Conservation (phyloP, 2,329 filamentous ascomycete species). For the Tolypocladium amazonense region DNA sequence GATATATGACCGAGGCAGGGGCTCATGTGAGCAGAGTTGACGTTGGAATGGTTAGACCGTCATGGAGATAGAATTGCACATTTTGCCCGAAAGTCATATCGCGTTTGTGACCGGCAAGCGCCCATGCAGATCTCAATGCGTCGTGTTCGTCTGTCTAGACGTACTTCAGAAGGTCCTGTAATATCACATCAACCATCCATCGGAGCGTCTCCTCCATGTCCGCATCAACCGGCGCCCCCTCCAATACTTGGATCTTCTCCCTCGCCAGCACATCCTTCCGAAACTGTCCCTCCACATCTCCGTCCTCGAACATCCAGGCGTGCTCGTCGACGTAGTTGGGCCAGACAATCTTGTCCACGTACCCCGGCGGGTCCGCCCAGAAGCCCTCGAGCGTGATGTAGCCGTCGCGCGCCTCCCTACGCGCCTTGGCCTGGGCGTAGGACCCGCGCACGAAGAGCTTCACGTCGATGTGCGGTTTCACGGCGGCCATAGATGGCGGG, state of each 20-base stretch:
- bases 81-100: background rate
- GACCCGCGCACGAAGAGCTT: conserved; percentile 68
- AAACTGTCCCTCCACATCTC: conserved; percentile 52
- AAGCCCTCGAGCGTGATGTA: conserved; percentile 83
- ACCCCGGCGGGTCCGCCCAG: conserved; percentile 89
- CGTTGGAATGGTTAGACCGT: no score
- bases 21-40: background rate
- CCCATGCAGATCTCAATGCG: conserved; percentile 3
- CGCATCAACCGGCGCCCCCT: conserved; percentile 33
- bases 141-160: conserved; percentile 1
- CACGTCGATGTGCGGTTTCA: conserved; percentile 57
- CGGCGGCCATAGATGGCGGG: conserved; percentile 40
- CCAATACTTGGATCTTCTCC: conserved; percentile 38
- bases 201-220: conserved; percentile 52
- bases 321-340: conserved; percentile 83
- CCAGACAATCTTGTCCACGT: conserved; percentile 93
- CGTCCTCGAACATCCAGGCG: conserved; percentile 63
- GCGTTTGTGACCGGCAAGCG: background rate
- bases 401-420: conserved; percentile 58
- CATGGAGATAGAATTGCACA: background rate
- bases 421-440: conserved; percentile 49
- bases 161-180: conserved; percentile 31
- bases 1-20: background rate
- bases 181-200: conserved; percentile 58
- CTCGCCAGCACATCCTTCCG: conserved; percentile 32